Percentiles rank a stretch among this genome's conserved stretches.
Conservation (phyloP, 1,284 basidiomycete species). For the Ceratobasidium sp. region DNA sequence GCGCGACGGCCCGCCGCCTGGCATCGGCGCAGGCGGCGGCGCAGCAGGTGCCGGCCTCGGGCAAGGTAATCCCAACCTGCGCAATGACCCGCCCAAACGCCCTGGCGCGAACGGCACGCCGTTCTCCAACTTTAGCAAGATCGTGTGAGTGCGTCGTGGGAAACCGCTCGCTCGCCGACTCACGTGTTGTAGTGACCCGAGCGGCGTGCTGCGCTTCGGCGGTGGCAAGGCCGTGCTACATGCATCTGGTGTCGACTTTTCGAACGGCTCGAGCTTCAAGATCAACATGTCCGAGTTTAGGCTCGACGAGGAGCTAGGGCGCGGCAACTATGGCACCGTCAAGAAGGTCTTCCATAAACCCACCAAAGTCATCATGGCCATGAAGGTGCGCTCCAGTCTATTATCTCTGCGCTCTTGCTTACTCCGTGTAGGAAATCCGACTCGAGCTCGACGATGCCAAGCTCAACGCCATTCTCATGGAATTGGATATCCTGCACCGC, state of each 20-base stretch:
- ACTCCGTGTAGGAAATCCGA: conserved; percentile 81
- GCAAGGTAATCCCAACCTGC: conserved; percentile 63
- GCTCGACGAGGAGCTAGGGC: conserved; percentile 90
- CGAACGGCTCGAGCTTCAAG: conserved; percentile 87
- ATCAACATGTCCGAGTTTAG: conserved; percentile 97
- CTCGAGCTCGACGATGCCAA: conserved; percentile 95
- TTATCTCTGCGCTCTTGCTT: not conserved
- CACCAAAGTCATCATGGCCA: conserved; percentile 96
- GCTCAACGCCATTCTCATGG: conserved; percentile 96
- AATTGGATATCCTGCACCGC: conserved; percentile 95
- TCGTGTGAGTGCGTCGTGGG: conserved; percentile 71
- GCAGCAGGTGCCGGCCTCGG: conserved; percentile 72
- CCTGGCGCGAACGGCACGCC: conserved; percentile 66
- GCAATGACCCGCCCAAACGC: conserved; percentile 55
- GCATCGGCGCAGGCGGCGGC: conserved; percentile 54
- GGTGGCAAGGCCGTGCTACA: conserved; percentile 89
- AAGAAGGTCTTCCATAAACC: conserved; percentile 94
- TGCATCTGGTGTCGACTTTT: conserved; percentile 92
- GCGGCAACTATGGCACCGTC: conserved; percentile 97
- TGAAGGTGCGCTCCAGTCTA: conserved; percentile 74
- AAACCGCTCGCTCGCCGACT: conserved; percentile 29
- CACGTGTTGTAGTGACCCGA: conserved; percentile 74
- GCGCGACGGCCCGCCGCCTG: conserved; percentile 31
- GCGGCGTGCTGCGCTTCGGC: conserved; percentile 89
- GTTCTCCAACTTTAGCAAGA: conserved; percentile 92